Conservation (phyloP, 1,284 basidiomycete species). For the Ganoderma sp. region DNA sequence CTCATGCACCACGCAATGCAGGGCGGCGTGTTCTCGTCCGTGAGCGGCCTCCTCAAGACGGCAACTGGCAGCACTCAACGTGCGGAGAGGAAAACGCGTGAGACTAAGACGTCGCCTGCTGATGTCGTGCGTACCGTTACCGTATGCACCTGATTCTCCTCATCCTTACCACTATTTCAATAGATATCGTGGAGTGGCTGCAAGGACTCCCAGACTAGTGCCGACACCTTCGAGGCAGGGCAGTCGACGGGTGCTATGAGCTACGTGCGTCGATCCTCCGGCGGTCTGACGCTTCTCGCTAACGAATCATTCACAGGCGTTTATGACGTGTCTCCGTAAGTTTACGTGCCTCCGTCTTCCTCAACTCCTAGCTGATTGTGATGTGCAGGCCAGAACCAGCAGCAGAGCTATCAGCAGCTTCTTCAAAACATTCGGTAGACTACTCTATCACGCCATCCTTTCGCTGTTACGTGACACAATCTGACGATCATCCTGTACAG, state of each 20-base stretch:
- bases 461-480: conserved; percentile 13
- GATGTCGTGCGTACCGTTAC: conserved; percentile 52
- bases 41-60: conserved; percentile 47
- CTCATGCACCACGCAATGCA: conserved; percentile 11
- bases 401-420: conserved; percentile 84
- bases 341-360: conserved; percentile 9
- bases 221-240: conserved; percentile 85
- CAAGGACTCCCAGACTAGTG: conserved; percentile 92
- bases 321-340: conserved; percentile 68
- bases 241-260: conserved; percentile 90
- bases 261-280: conserved; percentile 53
- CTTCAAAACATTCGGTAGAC: conserved; percentile 68
- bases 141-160: neutral
- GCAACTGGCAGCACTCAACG: conserved; percentile 54
- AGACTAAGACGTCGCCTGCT: conserved; percentile 47
- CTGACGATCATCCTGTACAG: conserved; percentile 39
- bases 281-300: neutral
- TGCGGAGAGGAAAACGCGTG: conserved; percentile 57
- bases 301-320: conserved; percentile 58
- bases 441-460: neutral
- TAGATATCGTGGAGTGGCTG: conserved; percentile 88
- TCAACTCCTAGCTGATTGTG: conserved; percentile 14
- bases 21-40: conserved; percentile 67
- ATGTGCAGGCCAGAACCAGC: conserved; percentile 59
- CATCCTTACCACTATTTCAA: neutral